phyloP scores from a whole-genome alignment of 768 basidiomycete species.

The Tulasnella sp. region DNA sequence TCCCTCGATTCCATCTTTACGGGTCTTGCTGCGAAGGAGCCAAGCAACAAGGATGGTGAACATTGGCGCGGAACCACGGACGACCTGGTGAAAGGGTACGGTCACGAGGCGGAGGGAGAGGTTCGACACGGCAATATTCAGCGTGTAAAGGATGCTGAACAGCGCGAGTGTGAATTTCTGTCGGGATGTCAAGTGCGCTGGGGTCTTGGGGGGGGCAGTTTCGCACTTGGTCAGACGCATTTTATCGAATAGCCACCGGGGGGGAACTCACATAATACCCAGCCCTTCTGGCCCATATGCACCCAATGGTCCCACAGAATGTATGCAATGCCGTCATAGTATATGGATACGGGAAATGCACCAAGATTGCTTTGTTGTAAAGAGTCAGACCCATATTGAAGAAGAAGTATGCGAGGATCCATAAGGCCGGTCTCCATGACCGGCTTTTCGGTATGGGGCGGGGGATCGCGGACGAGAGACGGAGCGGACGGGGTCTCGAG shows the following conservation, averaged over 20 bases:
- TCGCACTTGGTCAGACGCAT: slow-evolving; percentile 1
- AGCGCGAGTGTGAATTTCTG: slow-evolving; percentile 55
- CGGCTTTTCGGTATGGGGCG: no score
- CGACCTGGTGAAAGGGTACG: slow-evolving; percentile 92
- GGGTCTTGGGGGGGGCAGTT: slow-evolving; percentile 26
- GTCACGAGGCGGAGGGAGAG: slow-evolving; percentile 80
- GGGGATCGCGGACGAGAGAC: no score
- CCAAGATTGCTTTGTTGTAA: slow-evolving; percentile 89
- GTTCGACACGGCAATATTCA: slow-evolving; percentile 94
- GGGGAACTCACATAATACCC: slow-evolving; percentile 38
- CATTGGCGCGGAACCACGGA: slow-evolving; percentile 83
- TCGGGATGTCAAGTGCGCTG: slow-evolving; percentile 38
- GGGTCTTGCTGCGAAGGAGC: slow-evolving; percentile 47
- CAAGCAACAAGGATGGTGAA: slow-evolving; percentile 77
- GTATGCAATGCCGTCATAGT: slow-evolving; percentile 89
- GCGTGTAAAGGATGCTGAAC: slow-evolving; percentile 83
- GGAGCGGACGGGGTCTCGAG: no score
- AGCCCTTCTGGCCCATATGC: slow-evolving; percentile 47
- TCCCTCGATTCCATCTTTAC: background rate
- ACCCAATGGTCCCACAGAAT: slow-evolving; percentile 73
- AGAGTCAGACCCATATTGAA: slow-evolving; percentile 89
- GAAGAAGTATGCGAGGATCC: slow-evolving; percentile 74
- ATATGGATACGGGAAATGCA: slow-evolving; percentile 91
- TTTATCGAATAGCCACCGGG: background rate
- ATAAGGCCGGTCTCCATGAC: slow-evolving; percentile 26